These are phyloP conservation scores for Ustilago trichophora DNA, from an alignment of 1,284 basidiomycete genomes.

Conservation along the genomic window DNA sequence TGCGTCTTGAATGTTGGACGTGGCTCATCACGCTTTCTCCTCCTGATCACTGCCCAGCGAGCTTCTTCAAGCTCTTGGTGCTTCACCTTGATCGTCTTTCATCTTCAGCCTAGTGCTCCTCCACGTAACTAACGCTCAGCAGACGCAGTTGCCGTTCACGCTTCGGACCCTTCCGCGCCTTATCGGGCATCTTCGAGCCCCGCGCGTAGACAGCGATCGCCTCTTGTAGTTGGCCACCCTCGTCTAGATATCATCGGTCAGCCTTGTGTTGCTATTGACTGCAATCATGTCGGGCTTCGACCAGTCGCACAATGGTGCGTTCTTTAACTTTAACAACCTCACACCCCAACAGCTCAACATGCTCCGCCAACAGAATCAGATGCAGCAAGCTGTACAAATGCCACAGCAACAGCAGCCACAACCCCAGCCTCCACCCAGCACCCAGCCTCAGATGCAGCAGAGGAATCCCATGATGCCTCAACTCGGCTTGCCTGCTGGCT, in stretches of 20 bases:
- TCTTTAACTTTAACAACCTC: constrained; percentile 50
- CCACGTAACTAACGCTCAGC: background rate
- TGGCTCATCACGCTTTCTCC: background rate
- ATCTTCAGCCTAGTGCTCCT: background rate
- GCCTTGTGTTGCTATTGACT: background rate
- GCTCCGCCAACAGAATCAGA: constrained; percentile 46
- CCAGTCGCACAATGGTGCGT: constrained; percentile 36
- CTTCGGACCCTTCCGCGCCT: background rate
- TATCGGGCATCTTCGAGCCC: background rate
- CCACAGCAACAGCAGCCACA: constrained; percentile 34
- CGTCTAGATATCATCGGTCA: background rate
- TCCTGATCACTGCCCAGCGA: constrained; percentile 2
- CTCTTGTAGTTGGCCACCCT: background rate
- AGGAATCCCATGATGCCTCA: constrained; percentile 46
- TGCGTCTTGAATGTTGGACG: constrained; percentile 11
- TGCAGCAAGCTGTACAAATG: constrained; percentile 37
- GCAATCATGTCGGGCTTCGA: constrained; percentile 50
- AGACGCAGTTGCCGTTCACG: background rate
- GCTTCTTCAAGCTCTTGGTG: constrained; percentile 10
- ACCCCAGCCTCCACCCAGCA: constrained; percentile 24
- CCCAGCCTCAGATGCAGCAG: constrained; percentile 43
- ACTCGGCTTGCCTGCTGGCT: constrained; percentile 33
- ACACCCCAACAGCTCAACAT: constrained; percentile 48
- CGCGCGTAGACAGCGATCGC: background rate
- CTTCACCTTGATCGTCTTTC: too few relatives aligned